Evolutionary conservation across 805 yeast genomes (phyloP), one percentile per base, ranked within the genome.

Genomic region (Wickerhamiella azyma): DNA sequence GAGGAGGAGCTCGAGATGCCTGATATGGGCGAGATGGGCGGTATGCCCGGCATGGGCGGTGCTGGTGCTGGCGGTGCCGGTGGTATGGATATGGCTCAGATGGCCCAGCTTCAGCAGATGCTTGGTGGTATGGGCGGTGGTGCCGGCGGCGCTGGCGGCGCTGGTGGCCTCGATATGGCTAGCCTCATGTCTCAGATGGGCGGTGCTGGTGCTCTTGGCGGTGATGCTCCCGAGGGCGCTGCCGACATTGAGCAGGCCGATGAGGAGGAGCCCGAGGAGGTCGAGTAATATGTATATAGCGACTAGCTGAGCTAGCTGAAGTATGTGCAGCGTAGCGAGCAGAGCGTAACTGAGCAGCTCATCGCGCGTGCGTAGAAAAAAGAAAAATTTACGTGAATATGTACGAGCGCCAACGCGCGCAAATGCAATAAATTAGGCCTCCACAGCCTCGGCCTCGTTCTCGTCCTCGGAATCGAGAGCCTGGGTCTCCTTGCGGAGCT

Each of bases 1-100:
- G 86, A 85, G 36, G 88, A 78, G 48, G 80, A 71, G 37, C 75
- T 64, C 51, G 59, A 51, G 24, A 61, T 53, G 37, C 57, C 50
- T 7, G 55, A 51, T 21, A 57, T 55, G 26, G 45, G 41, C 42
- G 53, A 49, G 3, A 54, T 58, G 54, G 63, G 63, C 19, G 69
- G 64, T 28, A 51, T 60, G 50, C 63, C 59, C 17, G 70, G 63
- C 48, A 54, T 57, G 57, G 59, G 50, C 46, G 52, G 50, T 29
- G 41, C 41, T 26, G 52, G 50, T 29, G 41, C 41, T 26, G 58
- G 55, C 36, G 59, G 57, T 18, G 52, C 43, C 17, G 54, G 54
- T n/a, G 58, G 57, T 21, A 39, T 50, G 39, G 56, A 52, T 33
- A 57, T 54, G 11, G 51, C 51, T n/a, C 61, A 57, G 43, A 46